Conservation (phyloP, 2,329 filamentous ascomycete species). For the Colletotrichum sp. region DNA sequence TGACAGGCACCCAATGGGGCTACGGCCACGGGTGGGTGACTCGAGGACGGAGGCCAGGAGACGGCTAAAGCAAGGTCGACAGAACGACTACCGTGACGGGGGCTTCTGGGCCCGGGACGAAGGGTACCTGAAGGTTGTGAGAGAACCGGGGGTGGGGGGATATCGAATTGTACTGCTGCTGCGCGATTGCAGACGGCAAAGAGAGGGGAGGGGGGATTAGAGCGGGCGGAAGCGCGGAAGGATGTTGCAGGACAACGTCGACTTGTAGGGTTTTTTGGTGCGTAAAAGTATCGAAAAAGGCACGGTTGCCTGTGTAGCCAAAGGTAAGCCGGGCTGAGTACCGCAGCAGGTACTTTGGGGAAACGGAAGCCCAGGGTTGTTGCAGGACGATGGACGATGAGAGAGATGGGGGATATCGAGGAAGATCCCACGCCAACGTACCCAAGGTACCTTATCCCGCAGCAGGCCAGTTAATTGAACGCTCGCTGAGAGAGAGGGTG, state of each 20-base stretch:
- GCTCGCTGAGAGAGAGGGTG: neutral
- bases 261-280: neutral
- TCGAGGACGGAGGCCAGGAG: neutral
- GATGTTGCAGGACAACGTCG: constrained; percentile 5
- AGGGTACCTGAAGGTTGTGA: neutral
- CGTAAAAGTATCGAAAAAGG: neutral
- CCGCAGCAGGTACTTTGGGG: neutral
- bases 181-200: neutral
- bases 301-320: neutral
- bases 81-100: constrained; percentile 15
- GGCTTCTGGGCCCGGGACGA: neutral
- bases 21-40: constrained; percentile 18
- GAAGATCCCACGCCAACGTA: neutral
- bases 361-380: neutral
- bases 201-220: neutral
- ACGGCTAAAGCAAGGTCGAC: constrained; percentile 8
- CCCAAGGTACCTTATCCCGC: neutral
- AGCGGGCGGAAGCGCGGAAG: constrained; percentile 9
- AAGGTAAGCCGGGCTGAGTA: neutral
- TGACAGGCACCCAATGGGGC: constrained; percentile 23
- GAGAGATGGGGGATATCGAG: neutral
- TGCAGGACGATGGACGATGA: neutral
- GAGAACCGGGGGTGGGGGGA: neutral
- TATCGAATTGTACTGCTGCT: neutral
- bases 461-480: neutral